A percentile compares a stretch with the other conserved stretches of the same genome.
Evolutionary conservation across 495 filamentous ascomycete species (phyloP).

Genomic region (Rostrohypoxylon terebratum): DNA sequence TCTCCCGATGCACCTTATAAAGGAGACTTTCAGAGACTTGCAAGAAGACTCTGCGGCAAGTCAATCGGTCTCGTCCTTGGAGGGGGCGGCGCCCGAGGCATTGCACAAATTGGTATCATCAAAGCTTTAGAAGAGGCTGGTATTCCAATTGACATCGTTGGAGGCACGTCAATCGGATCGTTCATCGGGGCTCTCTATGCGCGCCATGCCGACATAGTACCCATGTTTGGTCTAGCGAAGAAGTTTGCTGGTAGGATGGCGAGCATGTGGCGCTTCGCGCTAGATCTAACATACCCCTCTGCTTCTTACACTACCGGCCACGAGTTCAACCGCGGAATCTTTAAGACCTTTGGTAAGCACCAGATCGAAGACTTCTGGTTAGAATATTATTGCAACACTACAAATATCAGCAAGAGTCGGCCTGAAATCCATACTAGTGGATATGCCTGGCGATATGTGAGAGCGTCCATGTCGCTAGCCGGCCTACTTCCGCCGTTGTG

Average conservation of each 20-base stretch:
- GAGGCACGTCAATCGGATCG: constrained; percentile 96
- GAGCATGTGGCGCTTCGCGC: constrained; percentile 95
- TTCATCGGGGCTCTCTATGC: constrained; percentile 97
- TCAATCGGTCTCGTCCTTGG: constrained; percentile 94
- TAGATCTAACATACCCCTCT: constrained; percentile 95
- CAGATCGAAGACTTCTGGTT: constrained; percentile 99
- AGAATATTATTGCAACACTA: constrained; percentile 98
- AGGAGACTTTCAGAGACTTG: constrained; percentile 94
- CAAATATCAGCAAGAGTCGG: constrained; percentile 92
- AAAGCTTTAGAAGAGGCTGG: constrained; percentile 95
- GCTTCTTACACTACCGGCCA: constrained; percentile 97
- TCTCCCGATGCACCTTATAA: constrained; percentile 93
- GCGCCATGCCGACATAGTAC: constrained; percentile 94
- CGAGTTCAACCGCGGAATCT: constrained; percentile 98
- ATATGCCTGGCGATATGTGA: constrained; percentile 95
- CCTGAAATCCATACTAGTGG: constrained; percentile 92
- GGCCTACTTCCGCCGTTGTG: constrained; percentile 93
- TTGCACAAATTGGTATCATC: constrained; percentile 92
- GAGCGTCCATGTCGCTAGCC: constrained; percentile 95
- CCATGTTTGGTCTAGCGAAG: constrained; percentile 95
- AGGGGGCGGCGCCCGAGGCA: constrained; percentile 91
- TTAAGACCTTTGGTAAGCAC: constrained; percentile 95
- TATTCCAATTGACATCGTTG: constrained; percentile 95
- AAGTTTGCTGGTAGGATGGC: constrained; percentile 97
- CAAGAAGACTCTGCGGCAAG: constrained; percentile 90